Conservation (phyloP, 176 grass and related monocot species). For the Coix lacrymajobi region DNA sequence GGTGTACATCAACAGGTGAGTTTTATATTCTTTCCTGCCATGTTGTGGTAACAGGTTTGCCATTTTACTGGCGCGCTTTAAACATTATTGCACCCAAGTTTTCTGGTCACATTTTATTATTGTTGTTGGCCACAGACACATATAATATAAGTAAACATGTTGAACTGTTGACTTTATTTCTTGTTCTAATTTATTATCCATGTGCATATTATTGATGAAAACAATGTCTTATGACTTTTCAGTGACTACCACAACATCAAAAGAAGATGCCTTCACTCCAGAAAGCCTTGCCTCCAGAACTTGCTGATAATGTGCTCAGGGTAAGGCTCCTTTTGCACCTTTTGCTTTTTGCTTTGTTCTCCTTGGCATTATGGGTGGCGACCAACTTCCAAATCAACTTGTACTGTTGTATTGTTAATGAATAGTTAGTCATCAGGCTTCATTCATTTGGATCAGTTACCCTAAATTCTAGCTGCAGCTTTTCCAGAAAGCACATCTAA, state of each 20-base stretch:
- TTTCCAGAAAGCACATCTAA: background rate
- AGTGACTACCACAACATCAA: constrained; percentile 7
- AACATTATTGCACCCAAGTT: background rate
- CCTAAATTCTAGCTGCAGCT: background rate
- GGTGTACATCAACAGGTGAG: too few relatives aligned
- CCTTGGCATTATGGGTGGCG: background rate
- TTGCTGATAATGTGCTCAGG: constrained; percentile 77
- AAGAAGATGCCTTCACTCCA: constrained; percentile 65
- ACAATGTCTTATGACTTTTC: background rate
- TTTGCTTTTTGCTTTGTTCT: background rate
- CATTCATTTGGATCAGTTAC: background rate
- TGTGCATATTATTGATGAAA: constrained; percentile 1
- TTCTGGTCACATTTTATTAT: too few relatives aligned
- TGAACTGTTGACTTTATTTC: background rate
- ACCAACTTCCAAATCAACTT: background rate
- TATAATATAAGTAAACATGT: background rate
- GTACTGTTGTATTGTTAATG: constrained; percentile 2
- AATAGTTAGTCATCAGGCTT: background rate
- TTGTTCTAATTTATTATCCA: background rate
- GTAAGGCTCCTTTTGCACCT: constrained; percentile 33
- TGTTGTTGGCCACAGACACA: background rate
- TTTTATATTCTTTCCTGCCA: background rate
- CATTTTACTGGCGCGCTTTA: background rate
- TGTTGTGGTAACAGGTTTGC: background rate
- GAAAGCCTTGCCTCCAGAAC: constrained; percentile 60